Base-by-base conservation (phyloP, 2,329 filamentous ascomycete genomes). In the Arthrobotrys sinensis region DNA sequence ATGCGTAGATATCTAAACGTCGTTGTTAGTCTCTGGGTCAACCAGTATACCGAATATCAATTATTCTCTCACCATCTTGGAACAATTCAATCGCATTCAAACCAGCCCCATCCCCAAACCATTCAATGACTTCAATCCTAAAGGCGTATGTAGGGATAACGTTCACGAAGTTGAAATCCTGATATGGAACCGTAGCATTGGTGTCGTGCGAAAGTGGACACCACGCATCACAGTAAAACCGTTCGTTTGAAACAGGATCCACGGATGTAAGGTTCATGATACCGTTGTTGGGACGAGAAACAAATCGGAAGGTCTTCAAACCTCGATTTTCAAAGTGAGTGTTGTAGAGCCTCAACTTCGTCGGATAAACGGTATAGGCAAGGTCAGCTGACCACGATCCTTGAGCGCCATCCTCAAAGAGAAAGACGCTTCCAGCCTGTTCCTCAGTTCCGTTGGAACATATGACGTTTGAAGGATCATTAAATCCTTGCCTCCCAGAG, bases 211-310 rank as follows among this genome's bases (percentile, higher is more conserved):
- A 93, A 57, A 99, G 88, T n/a, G 94, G 93, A 82, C 96, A 99
- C 82, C 90, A 88, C 79, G 90, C 91, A 66, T 94, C 93, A 85
- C 96, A 99, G 72, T 88, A 90, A 34, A 86, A 85, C 69, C 91
- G 91, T 63, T 89, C 86, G 28, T 92, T 91, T 1, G 89, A 92
- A 45, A 83, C 86, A 24, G 92, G 91, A 82, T 98, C 93, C 80
- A 91, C 90, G 82, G 96, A 98, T 43, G 94, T 97, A 82, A 99
- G 88, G 85, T 98, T 97, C 90, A 99, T 93, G 83, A 99, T 97
- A 65, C 96, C 96, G 80, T 92, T 91, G 82, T 95, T 90, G 4
- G 95, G 94, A 75, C 95, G 86, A 16, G 94, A 93, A 21, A 93
- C 93, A 83, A 93, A 96, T 73, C 94, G 90, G 86, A 93, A 99